phyloP scores from a whole-genome alignment of 139 green algal genomes.

The Medakamo hakoo region DNA sequence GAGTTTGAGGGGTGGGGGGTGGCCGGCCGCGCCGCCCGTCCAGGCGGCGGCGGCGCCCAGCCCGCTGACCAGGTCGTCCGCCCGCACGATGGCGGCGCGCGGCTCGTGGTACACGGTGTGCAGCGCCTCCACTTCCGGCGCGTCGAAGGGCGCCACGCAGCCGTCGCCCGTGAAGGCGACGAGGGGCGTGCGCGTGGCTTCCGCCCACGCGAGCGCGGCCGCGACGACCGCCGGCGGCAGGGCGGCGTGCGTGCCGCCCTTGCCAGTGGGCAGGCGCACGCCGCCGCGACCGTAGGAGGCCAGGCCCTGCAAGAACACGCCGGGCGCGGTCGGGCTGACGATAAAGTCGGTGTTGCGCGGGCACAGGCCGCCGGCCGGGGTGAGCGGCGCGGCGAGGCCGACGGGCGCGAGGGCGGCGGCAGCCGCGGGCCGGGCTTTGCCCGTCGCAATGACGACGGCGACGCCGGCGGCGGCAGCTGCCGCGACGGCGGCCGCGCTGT shows the following conservation, averaged over 20 bases:
- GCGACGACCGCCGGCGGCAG: slow-evolving; percentile 37
- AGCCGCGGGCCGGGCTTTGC: slow-evolving; percentile 83
- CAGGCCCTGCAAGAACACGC: slow-evolving; percentile 81
- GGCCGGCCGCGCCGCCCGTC: background rate
- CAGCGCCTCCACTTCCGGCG: slow-evolving; percentile 41
- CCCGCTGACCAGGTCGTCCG: slow-evolving; percentile 36
- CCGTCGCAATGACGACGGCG: slow-evolving; percentile 71
- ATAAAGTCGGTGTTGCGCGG: slow-evolving; percentile 43
- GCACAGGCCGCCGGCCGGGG: no score
- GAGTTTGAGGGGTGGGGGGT: slow-evolving; percentile 55
- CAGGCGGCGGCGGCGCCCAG: slow-evolving; percentile 23
- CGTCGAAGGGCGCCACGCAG: slow-evolving; percentile 55
- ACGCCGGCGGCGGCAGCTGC: slow-evolving; percentile 43
- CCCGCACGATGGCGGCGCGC: slow-evolving; percentile 21
- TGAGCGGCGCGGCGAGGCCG: slow-evolving; percentile 25
- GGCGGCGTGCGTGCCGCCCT: no score
- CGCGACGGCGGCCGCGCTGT: slow-evolving; percentile 41
- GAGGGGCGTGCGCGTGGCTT: slow-evolving; percentile 15
- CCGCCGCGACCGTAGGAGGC: slow-evolving; percentile 35
- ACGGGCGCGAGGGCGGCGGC: slow-evolving; percentile 33
- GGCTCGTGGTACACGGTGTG: slow-evolving; percentile 72
- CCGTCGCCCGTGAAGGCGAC: slow-evolving; percentile 73
- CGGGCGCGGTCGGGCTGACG: slow-evolving; percentile 30
- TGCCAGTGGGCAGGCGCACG: slow-evolving; percentile 13
- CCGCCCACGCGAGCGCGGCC: slow-evolving; percentile 32